Evolutionary conservation across 371 early-diverging fungal genomes (phyloP), one percentile per base, ranked within the genome.

Genomic region (Conidiobolus coronatus): DNA sequence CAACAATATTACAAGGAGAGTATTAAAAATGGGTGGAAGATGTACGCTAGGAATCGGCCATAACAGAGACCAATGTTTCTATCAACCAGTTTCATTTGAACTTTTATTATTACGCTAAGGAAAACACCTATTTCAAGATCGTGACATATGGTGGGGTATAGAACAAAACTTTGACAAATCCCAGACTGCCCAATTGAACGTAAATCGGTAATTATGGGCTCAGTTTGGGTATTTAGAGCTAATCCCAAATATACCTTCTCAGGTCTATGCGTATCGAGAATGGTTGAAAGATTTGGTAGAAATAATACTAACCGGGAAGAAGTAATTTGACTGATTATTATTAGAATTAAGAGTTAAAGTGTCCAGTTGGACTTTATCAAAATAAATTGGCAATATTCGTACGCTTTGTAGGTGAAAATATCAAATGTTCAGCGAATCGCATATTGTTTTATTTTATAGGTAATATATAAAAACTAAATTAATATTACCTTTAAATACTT

Each of bases 21-120:
- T 87, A 38, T 61, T 87, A 11, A 82, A 81, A 50, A 67, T 66
- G 66, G 68, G 68, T 8, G 61, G 81, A 20, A 67, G 84, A 24
- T 50, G 77, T 47, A 87, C 87, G 0, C 57, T 91, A 8, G 89
- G 91, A 0, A 89, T 91, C 46, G 91, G 91, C 15, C 90, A 91
- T 50, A 91, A 91, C 50, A 64, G 78, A 17, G 80, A 81, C 39
- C 81, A 84, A 45, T 83, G 87, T 52, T 86, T 79, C 50, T 86
- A 87, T 44, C 72, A 85, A 40, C 85, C 87, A 7, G 86, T 91
- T 29, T 72, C 82, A 23, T 88, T 79, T 53, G 72, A 81, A 42
- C 57, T 83, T 89, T 83, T 42, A 76, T 91, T 50, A 78, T 75
- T 2, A 81, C 86, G 0, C 64, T 91, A 33, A 72, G 76, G 22